phyloP scores from a whole-genome alignment of 2,329 filamentous ascomycete genomes.

The Pezicula neosporulosa region DNA sequence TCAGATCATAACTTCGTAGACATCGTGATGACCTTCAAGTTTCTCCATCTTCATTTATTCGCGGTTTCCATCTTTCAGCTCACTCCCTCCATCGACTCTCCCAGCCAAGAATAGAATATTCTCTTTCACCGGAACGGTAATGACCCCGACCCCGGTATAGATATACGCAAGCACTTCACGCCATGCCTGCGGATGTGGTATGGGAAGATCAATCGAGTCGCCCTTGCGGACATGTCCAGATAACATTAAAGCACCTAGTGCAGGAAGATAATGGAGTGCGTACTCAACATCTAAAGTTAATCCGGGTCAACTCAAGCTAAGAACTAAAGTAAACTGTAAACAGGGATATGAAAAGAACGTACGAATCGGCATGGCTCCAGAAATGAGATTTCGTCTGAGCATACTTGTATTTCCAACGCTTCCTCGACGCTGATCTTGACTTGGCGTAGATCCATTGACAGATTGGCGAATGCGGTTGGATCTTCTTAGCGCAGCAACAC shows the following conservation, averaged over 20 bases:
- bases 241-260: slow-evolving; percentile 51
- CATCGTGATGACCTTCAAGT: no score
- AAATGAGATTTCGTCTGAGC: slow-evolving; percentile 2
- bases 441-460: slow-evolving; percentile 1
- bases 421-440: slow-evolving; percentile 1
- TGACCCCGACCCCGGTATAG: slow-evolving; percentile 46
- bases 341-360: slow-evolving; percentile 24
- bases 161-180: slow-evolving; percentile 49
- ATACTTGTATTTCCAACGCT: slow-evolving; percentile 2
- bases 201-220: slow-evolving; percentile 53
- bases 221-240: slow-evolving; percentile 48
- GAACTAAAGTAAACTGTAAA: slow-evolving; percentile 8
- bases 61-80: no score
- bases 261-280: slow-evolving; percentile 46
- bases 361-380: slow-evolving; percentile 42
- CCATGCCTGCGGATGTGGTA: slow-evolving; percentile 56
- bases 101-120: slow-evolving; percentile 56
- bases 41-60: no score
- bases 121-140: slow-evolving; percentile 42
- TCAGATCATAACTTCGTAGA: no score
- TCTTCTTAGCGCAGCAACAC: slow-evolving; percentile 7
- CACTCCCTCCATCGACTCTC: slow-evolving; percentile 24
- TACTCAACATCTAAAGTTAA: slow-evolving; percentile 41
- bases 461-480: slow-evolving; percentile 16
- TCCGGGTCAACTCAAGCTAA: slow-evolving; percentile 1